Evolutionary conservation across 495 filamentous ascomycete genomes (phyloP), one percentile per base, ranked within the genome.

Genomic region (Penicillium angulare): DNA sequence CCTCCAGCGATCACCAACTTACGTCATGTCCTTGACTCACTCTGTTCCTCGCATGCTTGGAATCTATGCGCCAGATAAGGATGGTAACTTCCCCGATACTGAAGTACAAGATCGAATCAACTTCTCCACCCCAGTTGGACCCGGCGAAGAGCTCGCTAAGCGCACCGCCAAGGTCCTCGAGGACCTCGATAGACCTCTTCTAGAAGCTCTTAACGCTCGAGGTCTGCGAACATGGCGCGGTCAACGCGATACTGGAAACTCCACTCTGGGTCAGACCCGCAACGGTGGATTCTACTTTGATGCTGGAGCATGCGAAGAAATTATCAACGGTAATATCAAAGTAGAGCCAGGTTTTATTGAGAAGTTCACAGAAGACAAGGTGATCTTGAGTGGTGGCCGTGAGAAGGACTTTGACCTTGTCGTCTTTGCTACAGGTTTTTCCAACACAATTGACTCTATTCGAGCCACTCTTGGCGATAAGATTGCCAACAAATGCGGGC

Each of bases 231-330:
- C 54, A 48, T 57, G 59, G 59, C 59, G 59, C 38, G 59, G 59
- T 35, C 59, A 63, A 49, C 59, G 59, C 15, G 59, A 56, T 17
- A 63, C 59, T 18, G 59, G 59, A 13, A 52, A 52, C 39, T 45
- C 41, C 6, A 59, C 59, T 44, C 47, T 63, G 6, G 43, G 50
- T n/a, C 52, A 57, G 43, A 60, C 84, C 53, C 71, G 79, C 2
- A 83, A 84, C 1, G 85, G 86, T 1, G 85, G 84, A 1, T 88
- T 87, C 62, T 88, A 89, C 57, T 79, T 89, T 52, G 87, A 90
- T 57, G 85, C 88, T 15, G 68, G 69, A 15, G 77, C 78, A 10
- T 82, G 79, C 16, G 69, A 80, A 53, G 69, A 88, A 8, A 87
- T 92, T 57, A 73, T 79, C 40, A 81, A 86, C 43, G 81, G 86